Conservation (phyloP, 495 filamentous ascomycete species). For the Symbiotaphrina buchneri region DNA sequence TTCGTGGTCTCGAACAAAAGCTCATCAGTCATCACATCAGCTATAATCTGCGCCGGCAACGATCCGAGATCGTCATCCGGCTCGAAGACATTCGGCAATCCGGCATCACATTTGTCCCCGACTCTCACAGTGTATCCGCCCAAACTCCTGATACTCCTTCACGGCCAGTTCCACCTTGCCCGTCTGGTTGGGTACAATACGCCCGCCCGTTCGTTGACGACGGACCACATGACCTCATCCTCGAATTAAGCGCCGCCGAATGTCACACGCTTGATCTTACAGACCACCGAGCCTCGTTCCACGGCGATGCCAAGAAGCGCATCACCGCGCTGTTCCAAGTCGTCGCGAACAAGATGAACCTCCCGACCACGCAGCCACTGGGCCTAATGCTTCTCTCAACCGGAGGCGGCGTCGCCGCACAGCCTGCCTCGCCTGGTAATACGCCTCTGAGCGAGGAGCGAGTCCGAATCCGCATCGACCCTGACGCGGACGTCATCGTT, state of each 20-base stretch:
- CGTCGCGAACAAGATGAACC: slow-evolving; percentile 56
- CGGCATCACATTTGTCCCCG: slow-evolving; percentile 41
- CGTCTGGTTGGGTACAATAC: slow-evolving; percentile 46
- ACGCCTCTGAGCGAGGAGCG: slow-evolving; percentile 47
- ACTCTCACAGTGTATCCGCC: too few relatives aligned
- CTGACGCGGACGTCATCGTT: slow-evolving; percentile 46
- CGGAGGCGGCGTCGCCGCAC: slow-evolving; percentile 23
- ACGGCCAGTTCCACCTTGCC: too few relatives aligned
- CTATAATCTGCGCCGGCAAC: slow-evolving; percentile 43
- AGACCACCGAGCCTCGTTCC: slow-evolving; percentile 42
- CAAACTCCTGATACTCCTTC: background rate
- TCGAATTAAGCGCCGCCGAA: slow-evolving; percentile 60
- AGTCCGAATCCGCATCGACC: slow-evolving; percentile 41
- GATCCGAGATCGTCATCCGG: slow-evolving; percentile 59
- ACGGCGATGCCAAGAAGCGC: slow-evolving; percentile 38
- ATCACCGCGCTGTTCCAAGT: slow-evolving; percentile 57
- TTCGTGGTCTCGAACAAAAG: slow-evolving; percentile 76
- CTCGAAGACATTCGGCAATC: slow-evolving; percentile 73
- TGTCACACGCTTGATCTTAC: slow-evolving; percentile 36
- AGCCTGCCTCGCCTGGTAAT: slow-evolving; percentile 43
- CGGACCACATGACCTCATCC: slow-evolving; percentile 42
- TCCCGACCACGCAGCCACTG: slow-evolving; percentile 40
- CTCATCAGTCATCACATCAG: slow-evolving; percentile 59
- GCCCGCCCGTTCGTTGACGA: slow-evolving; percentile 68
- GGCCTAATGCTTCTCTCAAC: slow-evolving; percentile 40